These are phyloP conservation scores for Ilyonectria sp. DNA, from an alignment of 2,329 filamentous ascomycete species.

Conservation along the genomic window DNA sequence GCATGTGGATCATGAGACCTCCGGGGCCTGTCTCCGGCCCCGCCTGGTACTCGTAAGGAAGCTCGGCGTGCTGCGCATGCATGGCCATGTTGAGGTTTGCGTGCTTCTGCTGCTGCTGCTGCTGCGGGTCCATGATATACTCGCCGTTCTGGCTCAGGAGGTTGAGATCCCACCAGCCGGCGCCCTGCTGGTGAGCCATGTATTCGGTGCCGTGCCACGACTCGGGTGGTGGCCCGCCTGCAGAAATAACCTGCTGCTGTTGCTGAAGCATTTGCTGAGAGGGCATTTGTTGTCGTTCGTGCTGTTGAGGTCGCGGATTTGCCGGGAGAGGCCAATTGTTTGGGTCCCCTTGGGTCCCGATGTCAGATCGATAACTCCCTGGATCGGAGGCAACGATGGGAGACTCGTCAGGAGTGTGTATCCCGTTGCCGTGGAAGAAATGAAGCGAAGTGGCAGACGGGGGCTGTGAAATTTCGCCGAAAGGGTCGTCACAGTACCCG, in stretches of 20 bases:
- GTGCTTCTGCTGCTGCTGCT: conserved; percentile 53
- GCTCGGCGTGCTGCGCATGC: conserved; percentile 58
- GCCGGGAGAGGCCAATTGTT: conserved; percentile 32
- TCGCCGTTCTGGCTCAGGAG: conserved; percentile 49
- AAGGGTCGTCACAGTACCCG: conserved; percentile 58
- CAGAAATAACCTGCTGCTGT: conserved; percentile 37
- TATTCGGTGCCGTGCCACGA: conserved; percentile 49
- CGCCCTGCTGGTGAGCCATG: conserved; percentile 43
- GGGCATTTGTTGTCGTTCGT: conserved; percentile 19
- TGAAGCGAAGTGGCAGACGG: conserved; percentile 44
- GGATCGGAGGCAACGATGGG: conserved; percentile 54
- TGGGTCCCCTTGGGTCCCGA: conserved; percentile 31
- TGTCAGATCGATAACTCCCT: conserved; percentile 46
- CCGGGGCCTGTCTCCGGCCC: conserved; percentile 51
- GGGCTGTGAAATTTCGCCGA: conserved; percentile 51
- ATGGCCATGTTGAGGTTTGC: conserved; percentile 58
- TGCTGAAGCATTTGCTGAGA: conserved; percentile 39
- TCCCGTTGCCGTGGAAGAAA: conserved; percentile 52
- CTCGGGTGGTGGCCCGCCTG: conserved; percentile 36
- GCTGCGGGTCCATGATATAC: conserved; percentile 45
- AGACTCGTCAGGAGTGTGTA: conserved; percentile 58
- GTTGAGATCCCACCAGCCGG: conserved; percentile 53
- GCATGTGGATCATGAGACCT: conserved; percentile 70
- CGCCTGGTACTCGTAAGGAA: conserved; percentile 58
- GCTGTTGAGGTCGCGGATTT: conserved; percentile 44